Base-by-base conservation (phyloP, 176 grass and related monocot species). In the Triticum dicoccoides region DNA sequence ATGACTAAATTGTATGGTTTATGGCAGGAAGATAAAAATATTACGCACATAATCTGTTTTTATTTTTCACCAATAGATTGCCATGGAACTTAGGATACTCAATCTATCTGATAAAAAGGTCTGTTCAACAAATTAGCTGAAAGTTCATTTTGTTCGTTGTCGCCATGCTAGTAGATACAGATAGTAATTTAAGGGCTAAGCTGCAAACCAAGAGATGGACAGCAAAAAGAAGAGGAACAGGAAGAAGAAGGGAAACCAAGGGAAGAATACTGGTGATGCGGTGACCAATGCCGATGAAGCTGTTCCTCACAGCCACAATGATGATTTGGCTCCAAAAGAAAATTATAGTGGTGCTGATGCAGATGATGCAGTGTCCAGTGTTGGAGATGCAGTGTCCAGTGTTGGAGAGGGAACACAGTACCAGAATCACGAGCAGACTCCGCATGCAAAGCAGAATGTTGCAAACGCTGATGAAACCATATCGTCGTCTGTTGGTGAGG, bases 171-270 rank as follows among this genome's bases (percentile, higher is more conserved):
- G 71, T 77, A 59, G 32, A 72, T 42, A 72, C 21, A 79, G 10
- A 62, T 45, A 68, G 61, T 61, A 13, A 29, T 76, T 74, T 66
- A 35, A 84, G 68, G 35, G 21, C 4, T 64, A 8, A 64, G 25
- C 44, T 89, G 61, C 42, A 61, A 35, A 20, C 73, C 37, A 39
- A 92, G 61, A 66, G 42, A 96, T 99, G 97, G 92, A 96, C 91
- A 15, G 79, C 47, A 96, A 94, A 84, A 99, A 96, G 84, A 99
- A 99, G 92, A 92, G 89, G 86, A 96, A 91, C 86, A 94, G 80
- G 82, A 99, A 96, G 88, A 95, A 98, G 90, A 96, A 94, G 77
- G 94, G 89, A 75, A 96, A 88, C 71, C 97, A 94, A 84, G 71
- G 82, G 77, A 95, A 94, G 87, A 92, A 85, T 73, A 47, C 69